These are phyloP conservation scores for Asterella californica DNA, from an alignment of 225 moss, liverwort and hornwort species.

Conservation along the genomic window DNA sequence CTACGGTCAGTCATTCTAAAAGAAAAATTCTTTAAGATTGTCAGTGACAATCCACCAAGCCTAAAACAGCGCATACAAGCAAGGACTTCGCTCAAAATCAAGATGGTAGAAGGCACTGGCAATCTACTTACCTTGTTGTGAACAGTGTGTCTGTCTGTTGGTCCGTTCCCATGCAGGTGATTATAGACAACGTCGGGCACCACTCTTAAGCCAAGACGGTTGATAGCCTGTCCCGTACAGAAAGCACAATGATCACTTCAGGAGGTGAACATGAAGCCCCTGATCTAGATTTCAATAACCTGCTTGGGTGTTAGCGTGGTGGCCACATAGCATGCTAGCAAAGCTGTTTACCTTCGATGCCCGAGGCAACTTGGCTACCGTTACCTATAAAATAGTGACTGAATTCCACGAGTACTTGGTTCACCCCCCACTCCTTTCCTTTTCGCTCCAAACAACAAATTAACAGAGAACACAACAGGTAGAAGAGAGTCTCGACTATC, in stretches of 20 bases:
- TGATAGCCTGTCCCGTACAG: slow-evolving; percentile 54
- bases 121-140: slow-evolving; percentile 58
- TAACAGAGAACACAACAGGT: not conserved
- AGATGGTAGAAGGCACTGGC: not conserved
- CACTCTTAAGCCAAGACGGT: slow-evolving; percentile 69
- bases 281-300: not conserved
- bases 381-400: not conserved
- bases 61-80: not conserved
- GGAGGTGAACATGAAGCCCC: not conserved
- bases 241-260: not conserved
- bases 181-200: slow-evolving; percentile 89
- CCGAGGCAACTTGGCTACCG: not conserved
- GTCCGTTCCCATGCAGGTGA: slow-evolving; percentile 92
- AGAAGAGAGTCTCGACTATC: not conserved
- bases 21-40: no score
- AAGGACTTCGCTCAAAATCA: not conserved
- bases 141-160: slow-evolving; percentile 60
- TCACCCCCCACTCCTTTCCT: not conserved
- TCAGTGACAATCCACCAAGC: not conserved
- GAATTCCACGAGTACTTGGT: not conserved
- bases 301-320: not conserved
- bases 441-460: not conserved
- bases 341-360: not conserved
- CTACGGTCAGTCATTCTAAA: not conserved
- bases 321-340: not conserved